Conservation (phyloP, 768 basidiomycete genomes). For the Suillus spraguei region DNA sequence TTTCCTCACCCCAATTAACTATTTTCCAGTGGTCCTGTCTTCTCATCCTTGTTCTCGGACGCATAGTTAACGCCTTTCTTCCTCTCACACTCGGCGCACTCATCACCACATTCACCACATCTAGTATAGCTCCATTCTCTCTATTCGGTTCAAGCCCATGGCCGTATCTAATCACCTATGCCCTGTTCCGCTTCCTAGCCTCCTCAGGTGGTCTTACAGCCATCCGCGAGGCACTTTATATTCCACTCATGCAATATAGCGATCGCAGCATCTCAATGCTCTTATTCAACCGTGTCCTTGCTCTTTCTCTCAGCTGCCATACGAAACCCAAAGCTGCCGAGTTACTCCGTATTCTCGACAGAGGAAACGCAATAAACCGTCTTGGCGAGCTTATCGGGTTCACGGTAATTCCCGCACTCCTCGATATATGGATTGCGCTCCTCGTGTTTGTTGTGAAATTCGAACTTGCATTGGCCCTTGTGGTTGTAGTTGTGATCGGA, state of each 20-base stretch:
- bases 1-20: too few species aligned
- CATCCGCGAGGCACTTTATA: conserved; percentile 73
- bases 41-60: too few species aligned
- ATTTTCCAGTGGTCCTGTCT: too few species aligned
- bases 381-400: conserved; percentile 83
- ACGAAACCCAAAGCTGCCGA: conserved; percentile 81
- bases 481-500: conserved; percentile 74
- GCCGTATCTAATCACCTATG: conserved; percentile 70
- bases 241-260: conserved; percentile 88
- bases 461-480: conserved; percentile 64
- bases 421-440: conserved; percentile 77
- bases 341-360: conserved; percentile 58
- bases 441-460: conserved; percentile 64
- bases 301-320: conserved; percentile 84
- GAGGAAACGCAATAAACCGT: conserved; percentile 85
- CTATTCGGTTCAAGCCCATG: too few species aligned
- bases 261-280: conserved; percentile 61
- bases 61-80: too few species aligned
- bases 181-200: conserved; percentile 70
- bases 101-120: too few species aligned
- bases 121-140: too few species aligned
- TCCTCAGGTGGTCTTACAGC: conserved; percentile 76
- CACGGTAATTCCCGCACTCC: conserved; percentile 77
- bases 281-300: conserved; percentile 84
- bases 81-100: too few species aligned